Evolutionary conservation across 2,329 filamentous ascomycete genomes (phyloP).

Genomic region (Alternaria dauci): DNA sequence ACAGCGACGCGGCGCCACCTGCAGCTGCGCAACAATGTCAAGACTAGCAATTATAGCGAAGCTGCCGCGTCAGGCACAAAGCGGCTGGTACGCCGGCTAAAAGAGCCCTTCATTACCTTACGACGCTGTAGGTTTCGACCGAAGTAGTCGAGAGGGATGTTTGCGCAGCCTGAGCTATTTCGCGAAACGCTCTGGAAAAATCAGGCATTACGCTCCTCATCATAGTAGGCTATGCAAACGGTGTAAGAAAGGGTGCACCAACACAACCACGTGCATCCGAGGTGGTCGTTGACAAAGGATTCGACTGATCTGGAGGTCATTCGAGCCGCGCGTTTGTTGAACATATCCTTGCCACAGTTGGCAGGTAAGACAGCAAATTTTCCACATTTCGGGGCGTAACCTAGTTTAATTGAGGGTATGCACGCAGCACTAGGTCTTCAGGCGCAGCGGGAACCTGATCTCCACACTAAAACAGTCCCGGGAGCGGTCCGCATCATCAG

Average conservation of each 20-base stretch:
- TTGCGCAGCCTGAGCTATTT: background rate
- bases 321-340: background rate
- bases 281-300: background rate
- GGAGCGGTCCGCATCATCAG: conserved; percentile 8
- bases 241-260: background rate
- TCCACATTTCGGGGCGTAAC: background rate
- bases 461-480: background rate
- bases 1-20: background rate
- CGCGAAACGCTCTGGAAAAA: background rate
- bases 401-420: background rate
- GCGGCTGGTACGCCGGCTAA: conserved; percentile 8
- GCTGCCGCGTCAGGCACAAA: background rate
- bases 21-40: background rate
- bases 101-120: background rate
- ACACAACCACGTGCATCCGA: background rate
- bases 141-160: background rate
- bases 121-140: background rate
- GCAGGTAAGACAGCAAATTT: conserved; percentile 2
- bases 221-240: background rate
- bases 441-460: background rate
- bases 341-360: background rate
- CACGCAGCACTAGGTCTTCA: background rate
- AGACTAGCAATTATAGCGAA: background rate
- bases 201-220: background rate
- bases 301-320: background rate